These are phyloP conservation scores for Metschnikowia borealis DNA, from an alignment of 805 yeast species.

Conservation along the genomic window DNA sequence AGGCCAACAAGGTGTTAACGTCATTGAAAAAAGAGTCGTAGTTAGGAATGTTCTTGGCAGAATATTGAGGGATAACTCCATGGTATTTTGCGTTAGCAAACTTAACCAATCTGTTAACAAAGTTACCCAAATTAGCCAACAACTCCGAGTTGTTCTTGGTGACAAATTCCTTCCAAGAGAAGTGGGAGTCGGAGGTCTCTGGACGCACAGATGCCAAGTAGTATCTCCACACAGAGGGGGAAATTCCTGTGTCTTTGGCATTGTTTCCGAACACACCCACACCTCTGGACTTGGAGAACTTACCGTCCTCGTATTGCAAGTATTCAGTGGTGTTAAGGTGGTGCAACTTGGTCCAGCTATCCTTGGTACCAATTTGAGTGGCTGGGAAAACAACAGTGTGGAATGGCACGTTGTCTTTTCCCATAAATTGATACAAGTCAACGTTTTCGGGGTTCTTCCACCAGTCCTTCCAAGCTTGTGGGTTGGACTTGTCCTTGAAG, in stretches of 20 bases:
- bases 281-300: conserved; percentile 96
- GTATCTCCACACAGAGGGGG: conserved; percentile 97
- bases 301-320: conserved; percentile 95
- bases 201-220: conserved; percentile 91
- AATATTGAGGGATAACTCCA: conserved; percentile 77
- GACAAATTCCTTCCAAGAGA: conserved; percentile 96
- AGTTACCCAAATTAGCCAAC: conserved; percentile 94
- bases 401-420: conserved; percentile 98
- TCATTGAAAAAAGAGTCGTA: conserved; percentile 49
- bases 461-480: conserved; percentile 75
- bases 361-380: conserved; percentile 81
- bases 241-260: conserved; percentile 87
- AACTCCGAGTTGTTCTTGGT: conserved; percentile 90
- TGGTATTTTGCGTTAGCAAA: conserved; percentile 87
- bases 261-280: conserved; percentile 98
- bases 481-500: conserved; percentile 45
- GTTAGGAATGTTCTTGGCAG: conserved; percentile 43
- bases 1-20: conserved; percentile 54
- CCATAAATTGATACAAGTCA: conserved; percentile 93
- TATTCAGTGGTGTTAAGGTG: conserved; percentile 95
- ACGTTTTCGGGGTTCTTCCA: conserved; percentile 94
- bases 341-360: conserved; percentile 85
- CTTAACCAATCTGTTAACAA: conserved; percentile 89
- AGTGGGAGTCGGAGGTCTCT: conserved; percentile 92
- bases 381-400: conserved; percentile 98